phyloP scores from a whole-genome alignment of 108 stramenopile species.

The Skeletonema costatum region DNA sequence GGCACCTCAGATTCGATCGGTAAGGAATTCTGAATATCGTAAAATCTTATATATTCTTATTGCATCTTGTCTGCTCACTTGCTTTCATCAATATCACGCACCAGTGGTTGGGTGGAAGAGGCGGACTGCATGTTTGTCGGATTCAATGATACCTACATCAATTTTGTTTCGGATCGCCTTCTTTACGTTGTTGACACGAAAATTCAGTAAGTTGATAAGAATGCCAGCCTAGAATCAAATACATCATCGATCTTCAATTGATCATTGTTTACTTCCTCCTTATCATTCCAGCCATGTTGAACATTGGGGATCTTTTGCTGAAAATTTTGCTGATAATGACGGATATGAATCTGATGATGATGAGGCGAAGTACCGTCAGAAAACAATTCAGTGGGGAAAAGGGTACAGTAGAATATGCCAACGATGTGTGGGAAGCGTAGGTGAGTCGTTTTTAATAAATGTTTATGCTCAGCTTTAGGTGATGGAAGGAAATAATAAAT shows the following conservation, averaged over 20 bases:
- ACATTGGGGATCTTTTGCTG: neutral
- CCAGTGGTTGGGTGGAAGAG: slow-evolving; percentile 17
- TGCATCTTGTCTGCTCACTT: neutral
- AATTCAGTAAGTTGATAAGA: slow-evolving; percentile 5
- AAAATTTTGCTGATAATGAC: neutral
- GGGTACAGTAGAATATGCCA: slow-evolving; percentile 2
- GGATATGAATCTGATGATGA: too few species aligned
- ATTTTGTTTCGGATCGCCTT: neutral
- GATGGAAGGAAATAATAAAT: too few species aligned
- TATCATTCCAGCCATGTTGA: too few species aligned
- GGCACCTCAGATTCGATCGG: slow-evolving; percentile 31
- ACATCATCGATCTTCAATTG: too few species aligned
- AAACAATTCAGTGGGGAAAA: slow-evolving; percentile 9
- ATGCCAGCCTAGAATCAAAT: too few species aligned
- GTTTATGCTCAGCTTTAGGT: too few species aligned
- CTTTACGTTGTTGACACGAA: slow-evolving; percentile 15
- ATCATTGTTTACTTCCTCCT: too few species aligned
- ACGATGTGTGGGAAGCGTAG: slow-evolving; percentile 5
- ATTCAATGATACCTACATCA: slow-evolving; percentile 9
- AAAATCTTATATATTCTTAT: neutral
- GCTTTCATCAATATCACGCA: neutral
- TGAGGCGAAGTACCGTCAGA: too few species aligned
- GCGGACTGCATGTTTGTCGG: slow-evolving; percentile 22
- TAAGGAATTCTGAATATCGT: neutral
- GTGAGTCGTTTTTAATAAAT: neutral